A percentile compares a stretch with the other conserved stretches of the same genome.
phyloP scores from a whole-genome alignment of 2,329 filamentous ascomycete genomes.

The Mycocentrospora acerina region DNA sequence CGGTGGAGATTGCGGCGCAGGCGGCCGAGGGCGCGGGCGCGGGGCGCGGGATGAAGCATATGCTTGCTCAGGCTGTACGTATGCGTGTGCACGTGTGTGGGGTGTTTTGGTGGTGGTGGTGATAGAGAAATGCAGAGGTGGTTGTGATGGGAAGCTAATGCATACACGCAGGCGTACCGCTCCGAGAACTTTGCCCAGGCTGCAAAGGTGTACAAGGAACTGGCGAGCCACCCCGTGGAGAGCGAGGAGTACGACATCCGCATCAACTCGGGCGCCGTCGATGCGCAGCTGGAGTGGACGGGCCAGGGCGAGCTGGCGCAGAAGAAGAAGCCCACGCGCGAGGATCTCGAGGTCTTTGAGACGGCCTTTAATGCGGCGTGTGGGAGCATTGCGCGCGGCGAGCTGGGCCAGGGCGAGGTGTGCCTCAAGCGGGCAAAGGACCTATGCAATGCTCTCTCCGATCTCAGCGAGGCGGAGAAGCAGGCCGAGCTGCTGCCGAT shows the following conservation, averaged over 20 bases:
- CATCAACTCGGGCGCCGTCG: conserved; percentile 73
- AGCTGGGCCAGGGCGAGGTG: conserved; percentile 64
- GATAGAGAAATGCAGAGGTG: no score
- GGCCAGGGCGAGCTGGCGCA: conserved; percentile 55
- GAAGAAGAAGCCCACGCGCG: conserved; percentile 58
- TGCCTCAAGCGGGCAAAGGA: conserved; percentile 70
- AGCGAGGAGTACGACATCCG: conserved; percentile 72
- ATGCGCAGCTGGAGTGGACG: conserved; percentile 73
- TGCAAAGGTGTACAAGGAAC: conserved; percentile 61
- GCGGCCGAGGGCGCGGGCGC: conserved; percentile 26
- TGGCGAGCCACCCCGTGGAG: conserved; percentile 53
- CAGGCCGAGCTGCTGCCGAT: conserved; percentile 73
- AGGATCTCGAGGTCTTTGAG: conserved; percentile 75
- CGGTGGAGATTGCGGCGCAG: conserved; percentile 57
- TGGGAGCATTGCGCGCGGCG: conserved; percentile 67
- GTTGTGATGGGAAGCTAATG: conserved; percentile 13
- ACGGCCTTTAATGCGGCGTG: conserved; percentile 81
- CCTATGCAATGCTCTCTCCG: conserved; percentile 72
- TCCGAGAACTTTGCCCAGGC: conserved; percentile 72
- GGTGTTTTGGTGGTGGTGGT: no score
- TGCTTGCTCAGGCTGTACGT: conserved; percentile 63
- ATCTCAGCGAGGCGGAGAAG: conserved; percentile 73
- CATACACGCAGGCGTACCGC: conserved; percentile 61
- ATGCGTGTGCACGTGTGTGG: neutral
- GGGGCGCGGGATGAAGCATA: conserved; percentile 57